phyloP scores from a whole-genome alignment of 768 basidiomycete genomes.

The Mycena galopus region DNA sequence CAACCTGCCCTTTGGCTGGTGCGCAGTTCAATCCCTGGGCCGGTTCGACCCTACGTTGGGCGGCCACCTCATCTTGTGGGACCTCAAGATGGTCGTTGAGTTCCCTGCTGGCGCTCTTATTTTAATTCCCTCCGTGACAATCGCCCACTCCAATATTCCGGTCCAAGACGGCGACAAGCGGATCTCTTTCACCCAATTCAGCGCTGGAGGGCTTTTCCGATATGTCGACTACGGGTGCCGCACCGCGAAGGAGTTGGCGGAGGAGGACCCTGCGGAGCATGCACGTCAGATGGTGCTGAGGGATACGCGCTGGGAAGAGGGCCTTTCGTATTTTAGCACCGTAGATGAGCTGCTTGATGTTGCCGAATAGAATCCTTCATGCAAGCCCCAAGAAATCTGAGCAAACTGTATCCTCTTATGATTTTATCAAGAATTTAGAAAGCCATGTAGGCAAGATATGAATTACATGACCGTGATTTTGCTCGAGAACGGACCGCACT shows the following conservation, averaged over 20 bases:
- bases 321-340: background rate
- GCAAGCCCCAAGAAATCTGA: too few relatives aligned
- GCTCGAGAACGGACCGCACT: too few relatives aligned
- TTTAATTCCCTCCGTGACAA: background rate
- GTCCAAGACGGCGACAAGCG: too few relatives aligned
- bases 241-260: background rate
- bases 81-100: background rate
- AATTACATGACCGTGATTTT: too few relatives aligned
- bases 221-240: background rate
- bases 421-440: too few relatives aligned
- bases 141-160: too few relatives aligned
- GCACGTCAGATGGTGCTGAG: background rate
- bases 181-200: too few relatives aligned
- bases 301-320: background rate
- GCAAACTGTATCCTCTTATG: too few relatives aligned
- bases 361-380: background rate
- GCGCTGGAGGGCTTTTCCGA: background rate
- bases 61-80: background rate
- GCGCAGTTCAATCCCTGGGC: background rate
- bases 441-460: too few relatives aligned
- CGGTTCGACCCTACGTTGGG: background rate
- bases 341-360: background rate
- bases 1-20: background rate
- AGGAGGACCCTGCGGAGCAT: background rate
- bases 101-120: background rate